Conservation (phyloP, 1,284 basidiomycete species). For the Ganoderma lucidum region DNA sequence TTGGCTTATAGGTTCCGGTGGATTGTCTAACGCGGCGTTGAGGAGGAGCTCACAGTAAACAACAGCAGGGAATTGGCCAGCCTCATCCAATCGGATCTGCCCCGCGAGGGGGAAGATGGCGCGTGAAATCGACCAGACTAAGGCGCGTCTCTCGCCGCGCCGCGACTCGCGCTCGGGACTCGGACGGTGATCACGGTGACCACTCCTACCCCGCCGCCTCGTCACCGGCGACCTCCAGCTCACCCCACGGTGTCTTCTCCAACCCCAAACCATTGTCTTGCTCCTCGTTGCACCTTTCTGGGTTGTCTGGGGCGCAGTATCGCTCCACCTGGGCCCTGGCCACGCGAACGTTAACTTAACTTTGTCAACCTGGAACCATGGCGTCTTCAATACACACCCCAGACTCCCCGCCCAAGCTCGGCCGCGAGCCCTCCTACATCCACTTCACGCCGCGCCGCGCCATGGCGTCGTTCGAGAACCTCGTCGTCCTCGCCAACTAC, state of each 20-base stretch:
- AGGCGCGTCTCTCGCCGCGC: neutral
- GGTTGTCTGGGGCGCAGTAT: neutral
- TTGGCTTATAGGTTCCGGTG: neutral
- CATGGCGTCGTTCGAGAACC: conserved; percentile 80
- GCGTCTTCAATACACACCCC: conserved; percentile 32
- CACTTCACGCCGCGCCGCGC: conserved; percentile 61
- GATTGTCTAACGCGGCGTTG: neutral
- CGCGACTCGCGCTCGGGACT: neutral
- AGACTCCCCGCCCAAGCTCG: conserved; percentile 30
- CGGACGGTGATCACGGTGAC: neutral
- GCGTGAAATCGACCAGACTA: neutral
- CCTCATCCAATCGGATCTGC: neutral
- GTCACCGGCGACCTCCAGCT: conserved; percentile 2
- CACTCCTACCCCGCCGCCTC: neutral
- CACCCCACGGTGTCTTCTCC: neutral
- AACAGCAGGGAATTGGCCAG: neutral
- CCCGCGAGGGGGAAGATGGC: neutral
- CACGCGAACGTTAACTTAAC: conserved; percentile 9
- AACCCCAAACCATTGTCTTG: conserved; percentile 11
- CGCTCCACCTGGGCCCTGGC: conserved; percentile 4
- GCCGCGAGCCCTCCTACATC: conserved; percentile 44
- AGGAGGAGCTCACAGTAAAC: neutral
- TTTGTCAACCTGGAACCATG: conserved; percentile 15
- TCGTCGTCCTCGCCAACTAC: conserved; percentile 82
- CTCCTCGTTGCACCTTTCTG: neutral